Conservation (phyloP, 495 filamentous ascomycete genomes). For the Sordaria brevicollis region DNA sequence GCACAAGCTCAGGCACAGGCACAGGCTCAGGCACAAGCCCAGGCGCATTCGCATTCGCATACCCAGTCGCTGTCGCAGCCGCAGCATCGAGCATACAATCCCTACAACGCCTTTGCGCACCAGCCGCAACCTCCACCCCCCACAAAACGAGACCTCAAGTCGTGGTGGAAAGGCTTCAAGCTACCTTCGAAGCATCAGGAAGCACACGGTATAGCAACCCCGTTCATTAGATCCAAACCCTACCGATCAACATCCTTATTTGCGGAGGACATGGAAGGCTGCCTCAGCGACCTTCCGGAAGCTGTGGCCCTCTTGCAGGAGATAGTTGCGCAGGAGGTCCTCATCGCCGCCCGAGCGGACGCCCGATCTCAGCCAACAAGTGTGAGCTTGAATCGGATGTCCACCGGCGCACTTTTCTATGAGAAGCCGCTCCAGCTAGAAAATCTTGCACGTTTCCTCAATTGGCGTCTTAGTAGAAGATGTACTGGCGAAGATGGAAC, state of each 20-base stretch:
- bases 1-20: neutral
- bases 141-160: constrained; percentile 69
- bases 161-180: constrained; percentile 90
- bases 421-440: constrained; percentile 9
- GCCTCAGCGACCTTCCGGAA: constrained; percentile 7
- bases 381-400: constrained; percentile 16
- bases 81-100: neutral
- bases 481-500: constrained; percentile 1
- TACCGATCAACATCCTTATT: constrained; percentile 8
- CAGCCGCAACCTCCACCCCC: constrained; percentile 26
- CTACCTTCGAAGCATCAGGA: constrained; percentile 64
- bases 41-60: constrained; percentile 2
- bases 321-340: constrained; percentile 6
- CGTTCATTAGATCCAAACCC: constrained; percentile 8
- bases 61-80: constrained; percentile 2
- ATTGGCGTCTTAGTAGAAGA: constrained; percentile 6
- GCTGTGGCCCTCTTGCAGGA: constrained; percentile 7
- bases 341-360: neutral
- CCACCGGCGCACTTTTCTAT: neutral
- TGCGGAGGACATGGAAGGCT: constrained; percentile 13
- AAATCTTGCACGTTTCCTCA: constrained; percentile 10
- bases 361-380: constrained; percentile 17
- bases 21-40: neutral
- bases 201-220: constrained; percentile 52
- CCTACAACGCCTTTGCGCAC: constrained; percentile 1